Evolutionary conservation across 805 yeast genomes (phyloP).

Genomic region (Yarrowia sp.): DNA sequence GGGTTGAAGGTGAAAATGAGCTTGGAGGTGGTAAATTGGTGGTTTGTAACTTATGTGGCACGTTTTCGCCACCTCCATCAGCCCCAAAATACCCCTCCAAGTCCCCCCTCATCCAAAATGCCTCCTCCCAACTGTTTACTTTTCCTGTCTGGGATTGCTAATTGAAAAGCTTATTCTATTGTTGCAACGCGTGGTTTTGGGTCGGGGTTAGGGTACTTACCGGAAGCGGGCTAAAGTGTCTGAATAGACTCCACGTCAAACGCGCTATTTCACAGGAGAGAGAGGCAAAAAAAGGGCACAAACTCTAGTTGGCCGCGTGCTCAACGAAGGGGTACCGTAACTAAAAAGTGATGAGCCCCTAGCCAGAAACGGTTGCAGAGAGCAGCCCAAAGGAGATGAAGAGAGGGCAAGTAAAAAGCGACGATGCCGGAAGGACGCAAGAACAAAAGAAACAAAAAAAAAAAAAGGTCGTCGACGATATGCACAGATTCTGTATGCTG

Average conservation of each 20-base stretch:
- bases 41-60: no score
- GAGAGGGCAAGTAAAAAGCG: neutral
- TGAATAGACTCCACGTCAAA: neutral
- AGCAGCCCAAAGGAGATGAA: neutral
- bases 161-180: constrained; percentile 15
- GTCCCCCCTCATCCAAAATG: no score
- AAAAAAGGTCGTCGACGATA: neutral
- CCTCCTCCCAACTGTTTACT: constrained; percentile 14
- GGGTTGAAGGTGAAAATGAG: neutral
- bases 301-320: neutral
- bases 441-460: no score
- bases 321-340: neutral
- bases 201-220: constrained; percentile 17
- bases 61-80: no score
- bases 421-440: neutral
- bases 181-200: constrained; percentile 9
- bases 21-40: no score
- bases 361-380: neutral
- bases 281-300: no score
- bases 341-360: neutral
- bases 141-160: constrained; percentile 23
- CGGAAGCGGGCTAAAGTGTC: neutral
- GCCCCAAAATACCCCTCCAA: neutral
- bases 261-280: neutral
- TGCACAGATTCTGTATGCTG: neutral